Evolutionary conservation across 306 rosid species (phyloP), one percentile per base, ranked within the genome.

Genomic region (Luffa acutangula): DNA sequence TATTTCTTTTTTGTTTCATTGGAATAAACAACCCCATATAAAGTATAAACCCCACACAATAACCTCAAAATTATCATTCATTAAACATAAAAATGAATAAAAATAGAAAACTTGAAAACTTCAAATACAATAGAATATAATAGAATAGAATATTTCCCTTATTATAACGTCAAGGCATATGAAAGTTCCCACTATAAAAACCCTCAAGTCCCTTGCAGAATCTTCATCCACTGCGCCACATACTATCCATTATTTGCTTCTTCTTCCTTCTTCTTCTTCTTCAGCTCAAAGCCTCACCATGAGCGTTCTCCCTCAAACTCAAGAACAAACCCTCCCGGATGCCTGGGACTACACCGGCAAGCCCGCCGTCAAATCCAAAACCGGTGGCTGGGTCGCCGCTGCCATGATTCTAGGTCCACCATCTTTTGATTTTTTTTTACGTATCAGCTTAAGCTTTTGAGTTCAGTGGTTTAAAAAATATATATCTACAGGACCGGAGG

Each of bases 321-420:
- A 80, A 31, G 93, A 82, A 9, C 86, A 91, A 79, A 83, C 89
- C 51, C 56, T 94, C 78, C 79, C 87, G 7, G 98, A 91, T 90
- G 97, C 97, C 17, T 81, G 89, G 79, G 97, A 92, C 77, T 92
- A 82, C 85, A 86, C 87, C 56, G 98, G 97, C 60, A 80, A 80
- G 12, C 93, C 92, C 0, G 91, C 98, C 4, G 80, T 85, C 41
- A 33, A 88, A 59, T 70, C 87, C 66, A 85, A 78, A 59, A 86
- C 98, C 58, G 98, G 98, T 12, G 89, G 97, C 36, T 94, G 97
- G 98, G 45, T 75, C 0, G 83, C 98, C 0, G 94, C 98, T 1
- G 90, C 97, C 82, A 91, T 91, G 97, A 94, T 94, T 82, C 69
- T 94, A 82, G 97, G 93, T 52, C 12, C 7, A 9, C 11, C 3